Conservation (phyloP, 441 rosid species). For the Francoa sonchifolia region DNA sequence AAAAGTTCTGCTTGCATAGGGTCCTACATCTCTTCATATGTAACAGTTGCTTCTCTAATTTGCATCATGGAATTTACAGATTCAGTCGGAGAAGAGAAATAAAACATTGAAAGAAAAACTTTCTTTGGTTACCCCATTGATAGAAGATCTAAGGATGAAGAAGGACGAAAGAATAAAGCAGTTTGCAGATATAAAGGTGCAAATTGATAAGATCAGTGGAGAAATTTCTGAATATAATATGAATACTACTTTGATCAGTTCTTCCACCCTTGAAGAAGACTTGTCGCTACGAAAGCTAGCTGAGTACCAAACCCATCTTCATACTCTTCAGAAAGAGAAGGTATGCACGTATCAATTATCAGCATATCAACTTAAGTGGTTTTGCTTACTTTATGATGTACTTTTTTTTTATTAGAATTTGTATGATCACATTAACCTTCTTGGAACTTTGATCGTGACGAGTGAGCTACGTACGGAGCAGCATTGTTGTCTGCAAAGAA, state of each 20-base stretch:
- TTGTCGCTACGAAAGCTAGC: constrained; percentile 69
- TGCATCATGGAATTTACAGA: constrained; percentile 23
- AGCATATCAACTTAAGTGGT: no score
- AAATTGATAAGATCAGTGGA: constrained; percentile 70
- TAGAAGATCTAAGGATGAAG: constrained; percentile 64
- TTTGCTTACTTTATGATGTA: no score
- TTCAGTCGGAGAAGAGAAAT: constrained; percentile 39
- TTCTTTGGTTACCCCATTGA: constrained; percentile 61
- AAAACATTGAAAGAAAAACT: constrained; percentile 71
- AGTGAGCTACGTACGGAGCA: no score
- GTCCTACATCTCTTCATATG: neutral
- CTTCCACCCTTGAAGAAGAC: constrained; percentile 59
- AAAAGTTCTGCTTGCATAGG: neutral
- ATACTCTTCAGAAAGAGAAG: constrained; percentile 80
- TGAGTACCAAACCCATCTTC: constrained; percentile 76
- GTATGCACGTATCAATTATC: constrained; percentile 18
- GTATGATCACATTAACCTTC: no score
- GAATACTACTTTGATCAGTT: constrained; percentile 22
- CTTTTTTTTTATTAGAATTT: no score
- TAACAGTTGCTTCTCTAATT: constrained; percentile 3
- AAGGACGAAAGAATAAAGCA: constrained; percentile 76
- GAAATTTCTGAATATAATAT: constrained; percentile 67
- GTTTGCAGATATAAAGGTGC: constrained; percentile 57
- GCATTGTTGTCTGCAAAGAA: no score
- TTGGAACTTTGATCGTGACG: no score